Evolutionary conservation across 2,329 filamentous ascomycete genomes (phyloP).

Genomic region (Neonectria magnoliae): DNA sequence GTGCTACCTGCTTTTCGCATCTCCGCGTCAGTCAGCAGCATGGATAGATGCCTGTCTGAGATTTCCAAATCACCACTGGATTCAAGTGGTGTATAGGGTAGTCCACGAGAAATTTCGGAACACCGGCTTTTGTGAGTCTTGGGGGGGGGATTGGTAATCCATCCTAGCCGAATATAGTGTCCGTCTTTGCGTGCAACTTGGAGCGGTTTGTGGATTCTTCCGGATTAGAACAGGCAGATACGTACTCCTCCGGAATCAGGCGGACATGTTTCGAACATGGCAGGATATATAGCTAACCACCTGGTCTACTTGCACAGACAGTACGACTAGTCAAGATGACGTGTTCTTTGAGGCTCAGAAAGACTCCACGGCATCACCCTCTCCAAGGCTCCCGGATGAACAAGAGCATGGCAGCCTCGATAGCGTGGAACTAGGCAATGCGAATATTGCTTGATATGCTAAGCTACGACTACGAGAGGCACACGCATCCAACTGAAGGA

Average conservation of each 20-base stretch:
- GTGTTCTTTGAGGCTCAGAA: not conserved
- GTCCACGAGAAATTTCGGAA: not conserved
- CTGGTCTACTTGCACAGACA: not conserved
- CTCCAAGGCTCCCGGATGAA: not conserved
- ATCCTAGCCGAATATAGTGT: not conserved
- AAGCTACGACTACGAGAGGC: not conserved
- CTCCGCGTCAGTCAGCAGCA: not conserved
- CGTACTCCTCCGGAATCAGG: not conserved
- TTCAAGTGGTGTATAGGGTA: not conserved
- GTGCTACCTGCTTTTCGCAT: not conserved
- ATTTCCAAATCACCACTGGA: not conserved
- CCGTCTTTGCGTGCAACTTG: not conserved
- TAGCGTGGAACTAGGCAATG: not conserved
- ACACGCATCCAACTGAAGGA: not conserved
- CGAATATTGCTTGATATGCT: not conserved
- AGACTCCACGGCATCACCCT: not conserved
- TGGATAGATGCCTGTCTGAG: not conserved
- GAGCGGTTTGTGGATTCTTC: not conserved
- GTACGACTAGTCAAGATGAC: not conserved
- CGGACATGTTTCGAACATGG: not conserved
- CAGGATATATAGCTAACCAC: not conserved
- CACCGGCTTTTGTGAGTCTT: too few relatives aligned
- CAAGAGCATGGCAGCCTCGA: not conserved
- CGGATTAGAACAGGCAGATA: not conserved
- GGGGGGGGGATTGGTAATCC: not conserved